Base-by-base conservation (phyloP, 2,329 filamentous ascomycete species). In the Xylariaceae sp. region DNA sequence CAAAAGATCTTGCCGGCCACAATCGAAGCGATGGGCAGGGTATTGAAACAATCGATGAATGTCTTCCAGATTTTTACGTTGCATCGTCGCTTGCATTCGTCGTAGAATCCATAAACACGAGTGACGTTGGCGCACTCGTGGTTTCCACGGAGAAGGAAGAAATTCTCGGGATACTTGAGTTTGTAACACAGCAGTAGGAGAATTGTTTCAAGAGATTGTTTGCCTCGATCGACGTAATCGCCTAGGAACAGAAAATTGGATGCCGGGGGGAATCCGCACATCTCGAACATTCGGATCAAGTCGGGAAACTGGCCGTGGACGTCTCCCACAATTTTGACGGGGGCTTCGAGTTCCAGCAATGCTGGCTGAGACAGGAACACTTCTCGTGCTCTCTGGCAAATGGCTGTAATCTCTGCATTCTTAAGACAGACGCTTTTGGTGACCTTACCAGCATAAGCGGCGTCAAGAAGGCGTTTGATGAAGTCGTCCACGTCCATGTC, bases 1-100 rank as follows among this genome's bases (percentile, higher is more conserved):
- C 92, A 97, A 73, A 97, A 97, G 59, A 97, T 97, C 78, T 97
- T 97, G 82, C 97, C 94, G 73, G 96, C 93, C 70, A 99, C 97
- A 78, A 99, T 99, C 68, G 94, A 93, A 60, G 93, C 94, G 75
- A 99, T 97, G 52, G 93, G 93, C 73, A 97, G 79, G 79, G 92
- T 97, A 83, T 99, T 99, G 86, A 99, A 99, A 83, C 92, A 97
- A 76, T 99, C 93, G 65, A 92, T 97, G 75, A 99, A 97, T 1
- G 93, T 97, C 85, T 99, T 99, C 93, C 93, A 97, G 63, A 97
- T 84, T 85, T 97, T 97, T 82, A 97, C 96, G 79, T 97, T 99
- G 81, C 96, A 97, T 69, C 93, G 85, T 73, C 94, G 88, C 83
- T 99, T 99, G 87, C 93, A 99, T 78, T 99, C 93, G 73, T 99